A percentile compares a stretch with the other conserved stretches of the same genome.
phyloP scores from a whole-genome alignment of 2,329 filamentous ascomycete genomes.

The Gnomoniopsis sp. region DNA sequence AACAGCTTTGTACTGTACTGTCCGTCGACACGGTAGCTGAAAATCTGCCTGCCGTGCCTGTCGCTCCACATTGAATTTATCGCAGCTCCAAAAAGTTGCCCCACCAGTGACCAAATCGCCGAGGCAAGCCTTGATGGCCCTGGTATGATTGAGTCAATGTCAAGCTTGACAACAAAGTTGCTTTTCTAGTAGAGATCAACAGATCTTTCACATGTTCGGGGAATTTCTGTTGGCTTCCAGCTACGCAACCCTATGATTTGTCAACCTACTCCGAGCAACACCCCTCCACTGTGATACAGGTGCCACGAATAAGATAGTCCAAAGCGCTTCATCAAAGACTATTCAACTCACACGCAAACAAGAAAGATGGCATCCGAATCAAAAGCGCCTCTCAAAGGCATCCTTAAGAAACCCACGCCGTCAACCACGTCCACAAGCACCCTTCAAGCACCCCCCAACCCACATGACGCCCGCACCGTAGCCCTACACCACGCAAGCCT shows the following conservation, averaged over 20 bases:
- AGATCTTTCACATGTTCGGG: no score
- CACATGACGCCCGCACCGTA: constrained; percentile 48
- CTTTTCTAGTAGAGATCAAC: no score
- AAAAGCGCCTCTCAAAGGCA: constrained; percentile 46
- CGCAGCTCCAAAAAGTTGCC: not conserved
- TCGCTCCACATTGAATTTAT: no score
- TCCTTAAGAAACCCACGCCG: constrained; percentile 57
- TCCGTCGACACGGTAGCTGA: not conserved
- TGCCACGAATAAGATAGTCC: no score
- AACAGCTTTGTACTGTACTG: no score
- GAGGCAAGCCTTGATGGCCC: not conserved
- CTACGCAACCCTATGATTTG: no score
- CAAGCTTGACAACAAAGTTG: not conserved
- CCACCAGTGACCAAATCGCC: not conserved
- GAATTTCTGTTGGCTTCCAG: no score
- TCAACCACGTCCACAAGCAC: constrained; percentile 35
- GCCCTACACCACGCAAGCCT: constrained; percentile 80
- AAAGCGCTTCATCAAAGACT: no score
- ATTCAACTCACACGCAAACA: no score
- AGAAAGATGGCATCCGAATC: constrained; percentile 43
- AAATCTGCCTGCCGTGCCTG: no score
- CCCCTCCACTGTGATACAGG: no score
- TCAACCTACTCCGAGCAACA: no score
- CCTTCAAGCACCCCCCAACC: constrained; percentile 31
- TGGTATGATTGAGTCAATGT: not conserved